Evolutionary conservation across 116 monocot genomes (phyloP), one percentile per base, ranked within the genome.

Genomic region (Dioscorea cayenensis): DNA sequence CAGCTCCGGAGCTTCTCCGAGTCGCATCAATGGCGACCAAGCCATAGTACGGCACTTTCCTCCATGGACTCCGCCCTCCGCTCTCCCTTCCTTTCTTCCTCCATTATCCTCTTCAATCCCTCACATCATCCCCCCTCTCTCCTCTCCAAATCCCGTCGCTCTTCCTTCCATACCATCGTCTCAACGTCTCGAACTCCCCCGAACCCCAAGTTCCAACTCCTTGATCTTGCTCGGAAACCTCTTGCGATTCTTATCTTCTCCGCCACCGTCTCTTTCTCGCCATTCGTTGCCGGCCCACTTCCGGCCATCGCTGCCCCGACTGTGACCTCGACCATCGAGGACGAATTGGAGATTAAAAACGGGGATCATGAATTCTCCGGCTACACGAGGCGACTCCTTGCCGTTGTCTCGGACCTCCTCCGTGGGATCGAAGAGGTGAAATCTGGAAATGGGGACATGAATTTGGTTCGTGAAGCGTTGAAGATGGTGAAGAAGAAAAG

Each of bases 291-390:
- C 48, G 14, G 55, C 19, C 55, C n/a, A 50, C 22, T 22, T 21
- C 72, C 27, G 21, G 75, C 75, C 11, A 32, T 74, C 43, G 72
- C 81, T 35, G 71, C 71, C 6, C 62, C 73, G 19, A 25, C 66
- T 0, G 72, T 37, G 32, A 72, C 29, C 43, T 43, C 43, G 12
- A 43, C 43, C 43, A 10, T 12, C 59, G 10, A 66, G 29, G 20
- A 71, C 64, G 49, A 63, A 21, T 38, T 49, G 27, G 16, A 12
- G 5, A 14, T 50, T 25, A 68, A 19, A 67, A 62, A 64, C 7
- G 92, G 14, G 5, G 55, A 86, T 32, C 94, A 88, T 27, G 87
- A 90, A 76, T 90, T 90, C 71, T 87, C 90, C 9, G 38, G 55
- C 6, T 84, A 85, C 66, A 88, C 90, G 2, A n/a, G 66, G 51